Conservation (phyloP, 2,329 filamentous ascomycete genomes). For the Aspergillus pseudoviridinutans region DNA sequence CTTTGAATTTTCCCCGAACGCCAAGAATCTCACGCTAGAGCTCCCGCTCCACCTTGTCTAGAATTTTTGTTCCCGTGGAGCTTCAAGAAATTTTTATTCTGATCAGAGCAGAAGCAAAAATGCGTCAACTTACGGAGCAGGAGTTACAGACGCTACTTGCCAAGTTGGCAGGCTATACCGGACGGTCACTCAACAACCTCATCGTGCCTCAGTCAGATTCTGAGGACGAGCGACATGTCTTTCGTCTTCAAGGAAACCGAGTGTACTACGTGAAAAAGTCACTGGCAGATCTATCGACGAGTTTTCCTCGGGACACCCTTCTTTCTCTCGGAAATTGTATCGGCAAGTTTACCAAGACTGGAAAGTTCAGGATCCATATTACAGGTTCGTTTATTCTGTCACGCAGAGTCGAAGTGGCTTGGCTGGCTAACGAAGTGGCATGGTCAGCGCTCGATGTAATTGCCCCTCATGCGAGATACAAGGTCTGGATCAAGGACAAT, state of each 20-base stretch:
- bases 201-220: slow-evolving; percentile 69
- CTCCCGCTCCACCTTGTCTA: slow-evolving; percentile 18
- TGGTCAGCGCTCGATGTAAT: slow-evolving; percentile 70
- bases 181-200: slow-evolving; percentile 78
- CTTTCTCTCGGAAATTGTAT: slow-evolving; percentile 86
- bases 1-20: slow-evolving; percentile 9
- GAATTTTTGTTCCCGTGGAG: slow-evolving; percentile 21
- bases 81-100: slow-evolving; percentile 9
- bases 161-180: slow-evolving; percentile 92
- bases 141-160: slow-evolving; percentile 70
- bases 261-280: slow-evolving; percentile 91
- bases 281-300: slow-evolving; percentile 86
- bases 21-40: slow-evolving; percentile 26
- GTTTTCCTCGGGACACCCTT: slow-evolving; percentile 74
- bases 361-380: slow-evolving; percentile 92
- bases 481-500: slow-evolving; percentile 95
- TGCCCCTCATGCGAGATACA: slow-evolving; percentile 86
- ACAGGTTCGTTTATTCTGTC: slow-evolving; percentile 45
- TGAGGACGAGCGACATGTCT: slow-evolving; percentile 74
- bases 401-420: neutral
- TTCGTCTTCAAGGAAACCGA: slow-evolving; percentile 74
- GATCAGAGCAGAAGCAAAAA: slow-evolving; percentile 32
- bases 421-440: neutral
- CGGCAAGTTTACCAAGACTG: slow-evolving; percentile 89
- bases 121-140: slow-evolving; percentile 73